phyloP scores from a whole-genome alignment of 2,329 filamentous ascomycete species.

The Penicillium expansum region DNA sequence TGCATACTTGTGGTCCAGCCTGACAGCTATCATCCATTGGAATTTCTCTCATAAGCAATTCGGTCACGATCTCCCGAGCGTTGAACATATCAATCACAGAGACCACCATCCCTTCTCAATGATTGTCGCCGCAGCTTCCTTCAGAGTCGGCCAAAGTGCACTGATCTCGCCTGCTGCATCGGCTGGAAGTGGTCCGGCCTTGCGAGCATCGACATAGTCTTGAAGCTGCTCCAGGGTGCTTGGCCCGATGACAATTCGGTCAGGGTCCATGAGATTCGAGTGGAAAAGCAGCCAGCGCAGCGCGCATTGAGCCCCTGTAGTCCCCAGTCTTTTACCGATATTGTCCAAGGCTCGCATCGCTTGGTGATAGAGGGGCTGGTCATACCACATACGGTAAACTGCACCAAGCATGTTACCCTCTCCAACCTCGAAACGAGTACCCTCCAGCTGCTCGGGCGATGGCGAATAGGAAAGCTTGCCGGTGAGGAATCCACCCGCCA shows the following conservation, averaged over 20 bases:
- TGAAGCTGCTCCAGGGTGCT: not conserved
- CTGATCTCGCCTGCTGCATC: not conserved
- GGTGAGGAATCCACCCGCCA: slow-evolving; percentile 3
- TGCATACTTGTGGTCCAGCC: not conserved
- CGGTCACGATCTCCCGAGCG: not conserved
- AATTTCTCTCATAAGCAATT: not conserved
- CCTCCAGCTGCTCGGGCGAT: not conserved
- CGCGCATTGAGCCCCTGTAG: not conserved
- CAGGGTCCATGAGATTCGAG: not conserved
- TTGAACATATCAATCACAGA: not conserved
- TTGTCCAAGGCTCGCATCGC: not conserved
- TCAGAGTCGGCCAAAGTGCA: not conserved
- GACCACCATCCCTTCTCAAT: slow-evolving; percentile 8
- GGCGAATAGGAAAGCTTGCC: slow-evolving; percentile 3
- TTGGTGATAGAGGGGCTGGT: not conserved
- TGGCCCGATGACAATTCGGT: slow-evolving; percentile 5
- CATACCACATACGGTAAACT: slow-evolving; percentile 8
- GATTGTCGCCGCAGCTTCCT: not conserved
- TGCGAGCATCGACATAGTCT: not conserved
- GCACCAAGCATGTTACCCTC: slow-evolving; percentile 6
- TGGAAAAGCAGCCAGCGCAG: slow-evolving; percentile 7
- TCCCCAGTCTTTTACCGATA: not conserved
- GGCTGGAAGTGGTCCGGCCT: not conserved
- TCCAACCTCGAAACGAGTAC: slow-evolving; percentile 3
- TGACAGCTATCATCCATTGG: not conserved